Percentiles rank a stretch among this genome's conserved stretches.
Evolutionary conservation across 495 filamentous ascomycete genomes (phyloP).

Genomic region (Annulohypoxylon moriforme): DNA sequence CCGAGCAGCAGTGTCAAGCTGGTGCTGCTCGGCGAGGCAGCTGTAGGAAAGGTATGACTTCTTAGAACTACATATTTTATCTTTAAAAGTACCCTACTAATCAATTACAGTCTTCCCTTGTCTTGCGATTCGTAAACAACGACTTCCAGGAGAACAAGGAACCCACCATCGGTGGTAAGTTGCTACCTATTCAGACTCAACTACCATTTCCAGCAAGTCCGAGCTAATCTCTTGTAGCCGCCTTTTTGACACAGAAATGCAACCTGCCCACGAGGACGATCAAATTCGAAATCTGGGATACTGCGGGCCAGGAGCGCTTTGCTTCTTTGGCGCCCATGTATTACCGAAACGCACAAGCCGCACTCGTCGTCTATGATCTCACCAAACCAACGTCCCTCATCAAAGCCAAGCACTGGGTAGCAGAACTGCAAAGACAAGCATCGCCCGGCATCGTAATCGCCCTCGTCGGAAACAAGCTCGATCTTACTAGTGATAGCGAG

Average conservation of each 20-base stretch:
- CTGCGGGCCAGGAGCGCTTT: slow-evolving; percentile 97
- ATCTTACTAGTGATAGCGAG: slow-evolving; percentile 74
- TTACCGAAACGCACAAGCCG: slow-evolving; percentile 98
- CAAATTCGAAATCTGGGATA: slow-evolving; percentile 99
- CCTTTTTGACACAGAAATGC: slow-evolving; percentile 98
- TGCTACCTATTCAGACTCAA: slow-evolving; percentile 22
- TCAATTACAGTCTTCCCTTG: slow-evolving; percentile 83
- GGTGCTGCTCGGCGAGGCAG: slow-evolving; percentile 94
- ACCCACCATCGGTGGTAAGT: slow-evolving; percentile 95
- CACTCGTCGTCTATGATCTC: slow-evolving; percentile 98
- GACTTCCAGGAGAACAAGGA: slow-evolving; percentile 99
- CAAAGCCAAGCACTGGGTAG: slow-evolving; percentile 99
- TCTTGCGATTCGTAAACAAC: slow-evolving; percentile 98
- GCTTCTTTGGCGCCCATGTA: slow-evolving; percentile 98
- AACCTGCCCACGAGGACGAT: slow-evolving; percentile 94
- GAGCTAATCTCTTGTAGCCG: slow-evolving; percentile 66
- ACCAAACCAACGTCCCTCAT: slow-evolving; percentile 95
- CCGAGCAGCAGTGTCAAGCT: slow-evolving; percentile 99
- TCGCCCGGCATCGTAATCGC: slow-evolving; percentile 97
- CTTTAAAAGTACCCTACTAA: slow-evolving; percentile 38
- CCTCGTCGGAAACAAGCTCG: slow-evolving; percentile 96
- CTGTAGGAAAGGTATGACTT: slow-evolving; percentile 89
- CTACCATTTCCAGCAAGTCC: not conserved
- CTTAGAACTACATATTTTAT: not conserved
- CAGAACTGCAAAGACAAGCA: slow-evolving; percentile 97